These are phyloP conservation scores for Arachnomyces sp. DNA, from an alignment of 2,329 filamentous ascomycete species.

Conservation along the genomic window DNA sequence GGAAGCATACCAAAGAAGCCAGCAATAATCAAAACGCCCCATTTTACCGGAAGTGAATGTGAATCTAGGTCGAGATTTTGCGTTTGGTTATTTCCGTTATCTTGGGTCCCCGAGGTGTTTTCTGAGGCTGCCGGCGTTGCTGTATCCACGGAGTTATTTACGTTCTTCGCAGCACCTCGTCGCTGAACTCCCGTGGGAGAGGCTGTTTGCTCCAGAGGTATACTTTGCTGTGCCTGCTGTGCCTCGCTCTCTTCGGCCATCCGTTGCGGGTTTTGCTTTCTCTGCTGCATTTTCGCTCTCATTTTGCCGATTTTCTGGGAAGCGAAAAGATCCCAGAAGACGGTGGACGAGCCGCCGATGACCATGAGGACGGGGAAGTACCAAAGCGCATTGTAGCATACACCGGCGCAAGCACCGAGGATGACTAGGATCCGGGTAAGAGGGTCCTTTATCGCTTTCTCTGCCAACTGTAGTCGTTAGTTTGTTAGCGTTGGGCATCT, in stretches of 20 bases:
- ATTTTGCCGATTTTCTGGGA: constrained; percentile 36
- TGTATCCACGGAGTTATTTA: not conserved
- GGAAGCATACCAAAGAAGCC: constrained; percentile 41
- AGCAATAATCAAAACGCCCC: constrained; percentile 23
- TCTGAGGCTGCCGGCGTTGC: not conserved
- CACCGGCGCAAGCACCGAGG: constrained; percentile 52
- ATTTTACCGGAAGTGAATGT: constrained; percentile 12
- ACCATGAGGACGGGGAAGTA: constrained; percentile 62
- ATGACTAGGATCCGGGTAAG: constrained; percentile 58
- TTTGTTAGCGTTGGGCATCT: constrained; percentile 1
- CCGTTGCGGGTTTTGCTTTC: constrained; percentile 9
- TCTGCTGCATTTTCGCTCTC: constrained; percentile 14
- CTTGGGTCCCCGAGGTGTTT: not conserved
- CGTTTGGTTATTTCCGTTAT: not conserved
- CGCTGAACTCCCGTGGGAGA: constrained; percentile 5
- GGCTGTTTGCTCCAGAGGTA: constrained; percentile 7
- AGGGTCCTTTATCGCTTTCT: constrained; percentile 59
- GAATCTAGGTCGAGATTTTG: constrained; percentile 7
- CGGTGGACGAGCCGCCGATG: constrained; percentile 43
- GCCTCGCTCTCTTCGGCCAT: constrained; percentile 10
- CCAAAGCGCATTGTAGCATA: constrained; percentile 66
- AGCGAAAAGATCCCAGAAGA: constrained; percentile 50
- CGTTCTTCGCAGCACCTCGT: constrained; percentile 10
- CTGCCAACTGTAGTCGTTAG: constrained; percentile 43
- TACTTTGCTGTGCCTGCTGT: constrained; percentile 2